Evolutionary conservation across 768 basidiomycete genomes (phyloP).

Genomic region (Pluteus cervinus): DNA sequence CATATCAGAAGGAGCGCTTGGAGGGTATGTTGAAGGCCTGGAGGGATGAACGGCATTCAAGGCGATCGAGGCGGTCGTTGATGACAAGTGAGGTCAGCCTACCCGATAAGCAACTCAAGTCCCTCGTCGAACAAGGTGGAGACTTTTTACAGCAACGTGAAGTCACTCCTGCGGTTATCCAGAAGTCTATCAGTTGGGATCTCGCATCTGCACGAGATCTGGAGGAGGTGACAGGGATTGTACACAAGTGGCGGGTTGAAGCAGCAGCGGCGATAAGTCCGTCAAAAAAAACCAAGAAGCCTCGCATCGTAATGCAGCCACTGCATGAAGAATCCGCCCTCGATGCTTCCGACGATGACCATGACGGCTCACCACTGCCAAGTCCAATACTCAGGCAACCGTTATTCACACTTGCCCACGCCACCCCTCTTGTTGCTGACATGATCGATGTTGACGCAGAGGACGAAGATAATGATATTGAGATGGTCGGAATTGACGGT

Average conservation of each 20-base stretch:
- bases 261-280: conserved; percentile 11
- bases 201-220: background rate
- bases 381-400: too few relatives aligned
- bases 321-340: conserved; percentile 10
- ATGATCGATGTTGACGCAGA: too few relatives aligned
- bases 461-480: too few relatives aligned
- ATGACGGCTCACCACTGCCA: too few relatives aligned
- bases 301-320: conserved; percentile 5
- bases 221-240: background rate
- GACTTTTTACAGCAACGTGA: background rate
- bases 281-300: conserved; percentile 10
- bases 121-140: background rate
- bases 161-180: background rate
- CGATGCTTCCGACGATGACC: too few relatives aligned
- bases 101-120: conserved; percentile 3
- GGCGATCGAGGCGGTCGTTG: too few relatives aligned
- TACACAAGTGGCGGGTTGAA: conserved; percentile 4
- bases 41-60: too few relatives aligned
- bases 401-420: too few relatives aligned
- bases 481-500: too few relatives aligned
- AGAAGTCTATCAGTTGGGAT: background rate
- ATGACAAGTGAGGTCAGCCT: conserved; percentile 8
- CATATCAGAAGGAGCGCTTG: too few relatives aligned
- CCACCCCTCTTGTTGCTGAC: too few relatives aligned
- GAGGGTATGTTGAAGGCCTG: too few relatives aligned